Conservation (phyloP, 1,284 basidiomycete genomes). For the Leccinum discolor region DNA sequence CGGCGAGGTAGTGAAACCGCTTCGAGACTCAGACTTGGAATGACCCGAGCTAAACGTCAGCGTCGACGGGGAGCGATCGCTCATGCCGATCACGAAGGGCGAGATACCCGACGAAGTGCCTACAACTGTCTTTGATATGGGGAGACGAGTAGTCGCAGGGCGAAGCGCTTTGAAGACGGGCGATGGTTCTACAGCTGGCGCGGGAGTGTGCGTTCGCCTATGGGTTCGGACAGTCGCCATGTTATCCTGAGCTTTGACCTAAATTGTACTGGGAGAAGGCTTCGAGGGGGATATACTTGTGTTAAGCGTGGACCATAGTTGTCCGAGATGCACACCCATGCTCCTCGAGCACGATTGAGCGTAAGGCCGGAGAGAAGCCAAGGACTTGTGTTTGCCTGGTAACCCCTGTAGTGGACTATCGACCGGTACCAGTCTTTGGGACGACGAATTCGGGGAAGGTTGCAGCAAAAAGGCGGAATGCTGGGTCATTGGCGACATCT, state of each 20-base stretch:
- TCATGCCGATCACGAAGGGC: constrained; percentile 9
- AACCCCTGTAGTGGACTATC: constrained; percentile 44
- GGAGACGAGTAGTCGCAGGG: constrained; percentile 41
- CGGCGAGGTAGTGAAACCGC: constrained; percentile 38
- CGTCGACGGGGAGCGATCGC: constrained; percentile 34
- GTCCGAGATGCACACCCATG: constrained; percentile 40
- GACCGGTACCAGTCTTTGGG: constrained; percentile 14
- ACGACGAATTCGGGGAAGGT: neutral
- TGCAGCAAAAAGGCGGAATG: constrained; percentile 22
- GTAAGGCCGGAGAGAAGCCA: constrained; percentile 63
- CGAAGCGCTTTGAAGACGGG: constrained; percentile 61
- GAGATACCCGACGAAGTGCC: constrained; percentile 12
- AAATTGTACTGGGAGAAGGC: constrained; percentile 21
- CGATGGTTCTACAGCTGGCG: constrained; percentile 48
- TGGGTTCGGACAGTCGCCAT: constrained; percentile 37
- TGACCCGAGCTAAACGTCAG: constrained; percentile 51
- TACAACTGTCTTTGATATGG: constrained; percentile 14
- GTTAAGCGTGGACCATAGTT: constrained; percentile 53
- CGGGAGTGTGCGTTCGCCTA: constrained; percentile 54
- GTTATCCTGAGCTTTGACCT: constrained; percentile 6
- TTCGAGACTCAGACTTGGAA: constrained; percentile 27
- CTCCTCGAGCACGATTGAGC: constrained; percentile 43
- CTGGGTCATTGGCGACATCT: constrained; percentile 41
- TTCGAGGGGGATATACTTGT: constrained; percentile 50
- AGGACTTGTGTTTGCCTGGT: constrained; percentile 45